Base-by-base conservation (phyloP, 23 red algal genomes). In the Pyropia haitanensis region DNA sequence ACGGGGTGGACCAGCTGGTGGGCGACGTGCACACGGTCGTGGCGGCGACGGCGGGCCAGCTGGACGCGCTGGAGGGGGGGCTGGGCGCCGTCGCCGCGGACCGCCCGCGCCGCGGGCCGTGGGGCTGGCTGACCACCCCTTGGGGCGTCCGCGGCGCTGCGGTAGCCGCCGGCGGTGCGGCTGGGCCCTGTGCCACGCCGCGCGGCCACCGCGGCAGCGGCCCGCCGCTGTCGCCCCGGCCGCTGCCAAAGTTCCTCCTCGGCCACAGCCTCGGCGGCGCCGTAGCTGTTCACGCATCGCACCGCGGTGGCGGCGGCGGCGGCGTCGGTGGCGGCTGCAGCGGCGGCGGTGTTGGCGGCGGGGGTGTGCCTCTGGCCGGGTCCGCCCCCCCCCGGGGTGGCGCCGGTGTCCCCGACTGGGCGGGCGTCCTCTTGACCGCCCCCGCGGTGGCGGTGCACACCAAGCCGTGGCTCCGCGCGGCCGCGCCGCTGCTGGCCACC, bases 241-340 rank as follows among this genome's bases (percentile, higher is more conserved):
- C 32, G 51, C 64, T 90, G 21, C 86, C 86, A 32, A 81, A 65
- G 53, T 90, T 90, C 60, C 34, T 90, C 17, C 32, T 90, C 63
- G 86, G 75, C 2, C 86, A 90, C 71, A 68, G 58, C 15, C 55
- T 90, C 59, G 86, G 86, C 14, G 86, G 86, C 32, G 86, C 86
- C 23, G 75, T 90, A 3, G 86, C 75, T 4, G 80, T 90, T 65
- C 86, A 30, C 39, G 39, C 39, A 77, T 65, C 51, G 75, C 18
- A 58, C 15, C 6, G 55, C 25, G 17, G 21, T 0, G 25, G 81
- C 68, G n/a, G 26, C 64, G 49, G 78, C 70, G 13, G 65, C 64
- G 26, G 65, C 44, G 39, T 30, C 12, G 27, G 30, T 32, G 30
- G 30, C 5, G 30, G 30, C 30, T 2, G 30, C 5, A 5, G 30